Base-by-base conservation (phyloP, 352 stramenopile species). In the Phytophthora lateralis region DNA sequence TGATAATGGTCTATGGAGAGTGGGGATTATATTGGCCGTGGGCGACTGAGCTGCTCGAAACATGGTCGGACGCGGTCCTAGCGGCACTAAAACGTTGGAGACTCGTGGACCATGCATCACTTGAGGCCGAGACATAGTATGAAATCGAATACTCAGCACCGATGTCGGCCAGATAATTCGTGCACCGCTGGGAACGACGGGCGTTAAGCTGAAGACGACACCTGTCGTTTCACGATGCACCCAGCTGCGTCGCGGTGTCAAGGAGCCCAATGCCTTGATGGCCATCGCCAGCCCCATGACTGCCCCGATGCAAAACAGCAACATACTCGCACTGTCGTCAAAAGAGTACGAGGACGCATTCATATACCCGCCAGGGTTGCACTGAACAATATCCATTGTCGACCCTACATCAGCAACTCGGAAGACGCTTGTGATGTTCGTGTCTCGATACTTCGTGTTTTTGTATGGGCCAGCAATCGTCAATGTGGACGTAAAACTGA, bases 391-490 rank as follows among this genome's bases (percentile, higher is more conserved):
- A 10, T 67, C 35, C 50, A 67, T 56, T 3, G 7, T 55, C n/a
- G 50, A 12, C 0, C 59, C 45, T 24, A 34, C 34, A 10, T 55
- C 34, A 15, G 35, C 32, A 12, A 60, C 10, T 6, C 21, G 49
- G 35, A 78, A 67, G n/a, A 55, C 11, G 17, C 14, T 30, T 2
- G 44, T 38, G 41, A 64, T 73, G 11, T 43, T 32, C 10, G 57
- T 63, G 17, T 61, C 38, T 21, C 41, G 44, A 26, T 60, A 61
- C 3, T 34, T 66, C 12, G 59, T 61, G 12, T 60, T 46, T 39
- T 68, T 68, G 45, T 70, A 79, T 27, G 71, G 68, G 1, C 71
- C 68, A 2, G 72, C 60, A 6, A 76, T 55, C 4, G 71, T 75
- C 15, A 79, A 27, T 18, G 70, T 59, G 0, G 63, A 66, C 1